phyloP scores from a whole-genome alignment of 225 moss, liverwort and hornwort species.

The Climacium dendroides region DNA sequence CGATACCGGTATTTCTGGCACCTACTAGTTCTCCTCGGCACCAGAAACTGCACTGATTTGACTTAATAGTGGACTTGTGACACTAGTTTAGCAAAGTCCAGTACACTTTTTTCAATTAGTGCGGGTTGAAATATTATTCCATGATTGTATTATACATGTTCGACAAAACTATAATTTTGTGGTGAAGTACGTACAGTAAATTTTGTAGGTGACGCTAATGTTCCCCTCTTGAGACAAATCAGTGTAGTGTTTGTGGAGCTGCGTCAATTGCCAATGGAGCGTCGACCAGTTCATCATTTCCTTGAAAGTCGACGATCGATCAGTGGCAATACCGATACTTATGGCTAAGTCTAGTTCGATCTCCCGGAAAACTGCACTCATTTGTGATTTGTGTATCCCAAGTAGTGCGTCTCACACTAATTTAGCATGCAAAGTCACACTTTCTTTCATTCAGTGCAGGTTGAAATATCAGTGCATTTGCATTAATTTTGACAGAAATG shows the following conservation, averaged over 20 bases:
- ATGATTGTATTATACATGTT: neutral
- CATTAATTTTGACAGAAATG: too few species aligned
- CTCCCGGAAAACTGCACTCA: neutral
- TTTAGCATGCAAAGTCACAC: too few species aligned
- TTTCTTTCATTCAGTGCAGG: too few species aligned
- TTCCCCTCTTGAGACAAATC: neutral
- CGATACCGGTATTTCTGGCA: neutral
- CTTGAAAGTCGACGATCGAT: neutral
- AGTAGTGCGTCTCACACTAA: too few species aligned
- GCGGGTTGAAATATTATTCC: neutral
- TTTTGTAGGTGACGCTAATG: neutral
- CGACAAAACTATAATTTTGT: neutral
- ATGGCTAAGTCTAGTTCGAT: too few species aligned
- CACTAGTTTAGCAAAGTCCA: neutral
- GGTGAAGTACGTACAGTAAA: too few species aligned
- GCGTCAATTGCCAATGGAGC: neutral
- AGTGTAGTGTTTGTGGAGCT: neutral
- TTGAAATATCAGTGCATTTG: too few species aligned
- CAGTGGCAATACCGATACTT: neutral
- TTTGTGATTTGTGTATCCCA: neutral
- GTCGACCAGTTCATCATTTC: neutral
- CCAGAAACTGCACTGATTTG: neutral
- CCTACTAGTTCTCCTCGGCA: neutral
- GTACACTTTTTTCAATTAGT: neutral
- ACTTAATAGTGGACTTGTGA: neutral